Evolutionary conservation across 2,329 filamentous ascomycete species (phyloP), one percentile per base, ranked within the genome.

Genomic region (Trichophaea hybrida): DNA sequence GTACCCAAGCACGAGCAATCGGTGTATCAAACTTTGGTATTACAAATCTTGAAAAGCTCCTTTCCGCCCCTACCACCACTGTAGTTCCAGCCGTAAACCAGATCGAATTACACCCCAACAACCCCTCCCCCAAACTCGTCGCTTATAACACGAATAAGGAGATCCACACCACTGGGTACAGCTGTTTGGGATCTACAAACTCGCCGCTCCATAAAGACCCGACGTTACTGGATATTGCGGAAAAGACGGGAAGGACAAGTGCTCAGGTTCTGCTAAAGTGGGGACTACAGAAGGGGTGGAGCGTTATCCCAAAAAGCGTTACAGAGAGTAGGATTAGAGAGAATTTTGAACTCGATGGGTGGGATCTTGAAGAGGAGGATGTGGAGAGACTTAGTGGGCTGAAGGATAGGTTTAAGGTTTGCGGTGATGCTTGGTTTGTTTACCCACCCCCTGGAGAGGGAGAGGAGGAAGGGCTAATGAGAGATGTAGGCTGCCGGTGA

Each of bases 11-110:
- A 55, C 80, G 78, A 73, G 88, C 87, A 75, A 88, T 91, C 70
- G 87, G 87, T 68, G 85, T 93, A 59, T 88, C 85, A 72, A 94
- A 94, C 78, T 93, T 94, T 72, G 84, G 78, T 64, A 87, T 90
- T 71, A 80, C 76, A 72, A 86, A 93, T 73, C 75, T 93, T 40
- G 85, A 91, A 77, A 86, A 80, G 72, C 78, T 93, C 60, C 76
- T 93, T 63, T 81, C 78, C 67, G 55, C 55, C 1, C 77, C 80
- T 8, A 77, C 75, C 64, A 80, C 76, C 74, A 83, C 82, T 74
- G 82, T 80, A 60, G 73, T 75, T 8, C 78, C 62, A 12, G 84
- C 85, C 15, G 86, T 88, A 66, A 90, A 91, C 78, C 86, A 93
- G 74, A 80, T 88, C 71, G 86, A 90, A 74, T 78, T 89, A 24